Base-by-base conservation (phyloP, 768 basidiomycete genomes). In the Pisolithus albus region DNA sequence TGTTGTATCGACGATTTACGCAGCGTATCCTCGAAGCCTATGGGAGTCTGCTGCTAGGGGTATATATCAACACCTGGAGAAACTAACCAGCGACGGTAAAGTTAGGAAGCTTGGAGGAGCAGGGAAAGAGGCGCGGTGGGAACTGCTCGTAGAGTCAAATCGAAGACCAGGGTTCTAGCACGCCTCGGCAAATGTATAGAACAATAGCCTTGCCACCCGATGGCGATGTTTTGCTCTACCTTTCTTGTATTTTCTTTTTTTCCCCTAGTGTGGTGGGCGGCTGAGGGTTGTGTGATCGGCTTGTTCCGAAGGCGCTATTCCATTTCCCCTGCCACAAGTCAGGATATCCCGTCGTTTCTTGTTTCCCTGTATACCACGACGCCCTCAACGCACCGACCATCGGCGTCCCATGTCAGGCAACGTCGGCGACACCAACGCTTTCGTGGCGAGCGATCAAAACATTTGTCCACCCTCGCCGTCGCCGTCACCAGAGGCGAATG, bases 31-130 rank as follows among this genome's bases (percentile, higher is more conserved):
- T 0, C 75, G 78, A 60, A 74, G 76, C 1, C 60, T 93, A 43
- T 86, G 85, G 81, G 72, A 77, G 15, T 77, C 87, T 15, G 92
- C 92, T 6, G 77, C 84, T n/a, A 70, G 73, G 46, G 77, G 83
- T 18, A 75, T 92, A 2, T 69, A 79, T 44, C 65, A 88, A 52
- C 92, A 94, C 64, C 68, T 94, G 59, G 67, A 69, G 51, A 95
- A 95, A 66, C 67, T 93, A 48, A 73, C 80, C 59, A 68, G 61
- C 1, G 92, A 94, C 44, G 80, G 79, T 1, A 67, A 70, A 41
- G 85, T 88, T 5, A 68, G 63, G 53, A 66, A 61, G 21, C 51
- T 79, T 9, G 75, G 71, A 28, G 85, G 82, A 3, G 78, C 82
- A 52, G 77, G 72, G 7, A 72, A 72, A 47, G 71, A 80, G 26